Conservation (phyloP, 1,139 yeast species). For the Lodderomyces metapsilosis region DNA sequence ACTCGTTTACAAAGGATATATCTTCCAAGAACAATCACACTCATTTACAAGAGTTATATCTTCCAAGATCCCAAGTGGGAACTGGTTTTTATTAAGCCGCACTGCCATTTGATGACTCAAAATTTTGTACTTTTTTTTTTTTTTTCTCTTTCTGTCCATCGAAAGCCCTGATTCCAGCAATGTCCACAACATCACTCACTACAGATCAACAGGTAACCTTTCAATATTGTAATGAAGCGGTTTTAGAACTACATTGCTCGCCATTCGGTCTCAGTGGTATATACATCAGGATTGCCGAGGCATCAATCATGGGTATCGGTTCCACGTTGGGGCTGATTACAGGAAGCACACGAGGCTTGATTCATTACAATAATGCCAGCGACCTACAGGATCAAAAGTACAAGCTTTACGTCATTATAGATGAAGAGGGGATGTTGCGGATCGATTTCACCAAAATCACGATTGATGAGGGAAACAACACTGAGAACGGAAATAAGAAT, state of each 20-base stretch:
- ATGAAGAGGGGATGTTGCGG: constrained; percentile 47
- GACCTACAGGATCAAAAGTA: constrained; percentile 51
- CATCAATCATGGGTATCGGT: constrained; percentile 55
- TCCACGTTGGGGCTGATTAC: constrained; percentile 59
- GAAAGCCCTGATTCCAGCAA: too few species aligned
- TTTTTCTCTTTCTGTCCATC: too few species aligned
- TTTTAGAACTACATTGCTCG: constrained; percentile 55
- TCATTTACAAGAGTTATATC: too few species aligned
- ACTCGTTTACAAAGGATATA: too few species aligned
- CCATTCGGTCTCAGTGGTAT: constrained; percentile 60
- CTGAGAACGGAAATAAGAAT: constrained; percentile 8
- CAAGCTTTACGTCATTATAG: constrained; percentile 52
- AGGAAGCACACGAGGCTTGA: constrained; percentile 50
- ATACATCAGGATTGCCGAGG: constrained; percentile 51
- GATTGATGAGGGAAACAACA: constrained; percentile 15
- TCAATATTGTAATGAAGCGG: constrained; percentile 52
- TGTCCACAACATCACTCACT: constrained; percentile 2
- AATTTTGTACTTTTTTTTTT: background rate
- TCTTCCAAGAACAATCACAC: too few species aligned
- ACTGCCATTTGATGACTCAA: background rate
- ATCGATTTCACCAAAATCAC: constrained; percentile 54
- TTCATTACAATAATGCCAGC: constrained; percentile 50
- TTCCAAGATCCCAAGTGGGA: too few species aligned
- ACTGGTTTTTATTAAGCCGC: background rate
- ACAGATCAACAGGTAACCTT: constrained; percentile 28